A percentile compares a stretch with the other conserved stretches of the same genome.
Conservation (phyloP, 164 flowering plant genomes). For the Sedum album region DNA sequence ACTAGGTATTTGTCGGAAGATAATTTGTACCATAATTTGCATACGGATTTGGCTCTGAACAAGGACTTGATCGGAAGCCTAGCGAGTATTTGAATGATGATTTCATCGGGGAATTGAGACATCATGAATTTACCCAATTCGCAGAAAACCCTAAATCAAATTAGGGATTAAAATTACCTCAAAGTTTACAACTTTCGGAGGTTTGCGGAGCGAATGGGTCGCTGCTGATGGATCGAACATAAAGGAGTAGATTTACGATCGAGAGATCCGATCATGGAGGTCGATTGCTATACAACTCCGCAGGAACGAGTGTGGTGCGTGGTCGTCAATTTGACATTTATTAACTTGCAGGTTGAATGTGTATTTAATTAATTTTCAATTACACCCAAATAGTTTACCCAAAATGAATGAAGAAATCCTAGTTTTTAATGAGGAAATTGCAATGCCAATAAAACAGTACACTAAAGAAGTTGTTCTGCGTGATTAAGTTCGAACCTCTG, state of each 20-base stretch:
- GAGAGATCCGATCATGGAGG: background rate
- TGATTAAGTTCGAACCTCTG: too few relatives aligned
- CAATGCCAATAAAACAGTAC: too few relatives aligned
- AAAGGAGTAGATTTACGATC: background rate
- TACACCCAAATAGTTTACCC: background rate
- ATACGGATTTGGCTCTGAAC: slow-evolving; percentile 51
- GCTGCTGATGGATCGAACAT: background rate
- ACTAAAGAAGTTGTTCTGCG: too few relatives aligned
- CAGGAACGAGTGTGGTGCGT: background rate
- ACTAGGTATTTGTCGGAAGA: slow-evolving; percentile 47
- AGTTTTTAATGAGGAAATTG: too few relatives aligned
- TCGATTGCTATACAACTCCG: background rate
- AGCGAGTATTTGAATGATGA: slow-evolving; percentile 59
- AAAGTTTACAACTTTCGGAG: background rate
- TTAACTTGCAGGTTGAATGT: background rate
- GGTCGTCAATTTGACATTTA: background rate
- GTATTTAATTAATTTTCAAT: background rate
- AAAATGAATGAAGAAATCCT: too few relatives aligned
- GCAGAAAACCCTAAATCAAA: background rate
- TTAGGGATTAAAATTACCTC: background rate
- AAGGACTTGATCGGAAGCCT: slow-evolving; percentile 71
- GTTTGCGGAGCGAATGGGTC: background rate
- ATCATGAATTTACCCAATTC: background rate
- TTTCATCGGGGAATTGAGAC: slow-evolving; percentile 57
- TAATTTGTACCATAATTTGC: slow-evolving; percentile 56